Conservation (phyloP, 2,329 filamentous ascomycete species). For the Colletotrichum chlorophyti region DNA sequence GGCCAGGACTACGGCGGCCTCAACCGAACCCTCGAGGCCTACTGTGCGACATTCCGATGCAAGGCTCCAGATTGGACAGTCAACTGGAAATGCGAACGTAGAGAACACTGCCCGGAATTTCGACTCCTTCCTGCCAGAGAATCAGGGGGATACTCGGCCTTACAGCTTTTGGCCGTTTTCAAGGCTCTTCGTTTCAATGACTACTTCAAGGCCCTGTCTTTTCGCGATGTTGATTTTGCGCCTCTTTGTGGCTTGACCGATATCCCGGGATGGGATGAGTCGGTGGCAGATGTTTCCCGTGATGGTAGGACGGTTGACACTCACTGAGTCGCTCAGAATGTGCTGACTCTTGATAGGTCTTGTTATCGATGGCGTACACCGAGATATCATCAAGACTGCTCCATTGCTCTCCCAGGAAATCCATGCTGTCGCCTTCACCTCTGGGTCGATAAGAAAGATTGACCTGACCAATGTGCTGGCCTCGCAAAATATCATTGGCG, state of each 20-base stretch:
- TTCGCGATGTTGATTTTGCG: constrained; percentile 58
- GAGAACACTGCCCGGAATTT: constrained; percentile 58
- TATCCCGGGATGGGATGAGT: constrained; percentile 49
- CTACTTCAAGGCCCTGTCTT: constrained; percentile 65
- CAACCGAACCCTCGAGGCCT: constrained; percentile 60
- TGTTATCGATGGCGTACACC: constrained; percentile 25
- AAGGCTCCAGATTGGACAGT: constrained; percentile 59
- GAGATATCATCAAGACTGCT: constrained; percentile 42
- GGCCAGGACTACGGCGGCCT: constrained; percentile 63
- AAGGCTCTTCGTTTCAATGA: constrained; percentile 64
- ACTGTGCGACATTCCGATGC: constrained; percentile 59
- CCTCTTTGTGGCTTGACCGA: constrained; percentile 49
- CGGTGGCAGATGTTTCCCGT: constrained; percentile 58
- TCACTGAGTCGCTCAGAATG: not conserved
- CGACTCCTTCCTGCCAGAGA: constrained; percentile 53
- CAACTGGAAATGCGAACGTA: constrained; percentile 52
- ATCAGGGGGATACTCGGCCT: constrained; percentile 49
- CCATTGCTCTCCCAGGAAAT: constrained; percentile 62
- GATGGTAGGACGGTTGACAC: constrained; percentile 47
- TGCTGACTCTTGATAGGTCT: constrained; percentile 12
- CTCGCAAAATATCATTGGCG: constrained; percentile 19
- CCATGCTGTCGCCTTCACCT: constrained; percentile 61
- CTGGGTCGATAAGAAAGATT: constrained; percentile 61
- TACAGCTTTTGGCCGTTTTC: constrained; percentile 63
- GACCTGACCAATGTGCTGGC: constrained; percentile 54